Conservation (phyloP, 495 filamentous ascomycete genomes). For the Neurospora terricola region DNA sequence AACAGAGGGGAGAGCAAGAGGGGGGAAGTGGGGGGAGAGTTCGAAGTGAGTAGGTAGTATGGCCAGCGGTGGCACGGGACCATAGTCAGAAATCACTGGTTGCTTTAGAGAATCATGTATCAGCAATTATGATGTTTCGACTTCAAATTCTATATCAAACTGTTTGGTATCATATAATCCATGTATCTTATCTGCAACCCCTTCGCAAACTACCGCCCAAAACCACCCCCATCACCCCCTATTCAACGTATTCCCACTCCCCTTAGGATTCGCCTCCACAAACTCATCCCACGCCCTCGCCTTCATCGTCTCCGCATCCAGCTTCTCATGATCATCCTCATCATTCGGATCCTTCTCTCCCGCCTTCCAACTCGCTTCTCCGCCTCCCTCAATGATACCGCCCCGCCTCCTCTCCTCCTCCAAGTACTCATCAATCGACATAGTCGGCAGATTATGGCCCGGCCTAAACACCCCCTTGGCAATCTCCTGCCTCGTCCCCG, state of each 20-base stretch:
- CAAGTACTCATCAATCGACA: slow-evolving; percentile 96
- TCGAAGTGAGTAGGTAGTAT: not conserved
- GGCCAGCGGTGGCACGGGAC: not conserved
- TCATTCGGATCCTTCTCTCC: slow-evolving; percentile 60
- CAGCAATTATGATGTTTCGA: not conserved
- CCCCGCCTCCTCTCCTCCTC: slow-evolving; percentile 82
- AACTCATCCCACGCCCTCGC: slow-evolving; percentile 94
- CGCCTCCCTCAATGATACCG: slow-evolving; percentile 86
- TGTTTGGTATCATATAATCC: not conserved
- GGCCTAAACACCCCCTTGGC: slow-evolving; percentile 79
- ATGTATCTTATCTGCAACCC: not conserved
- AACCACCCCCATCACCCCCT: slow-evolving; percentile 43
- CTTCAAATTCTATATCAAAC: not conserved
- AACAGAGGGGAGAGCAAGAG: not conserved
- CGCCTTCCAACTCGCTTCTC: slow-evolving; percentile 48
- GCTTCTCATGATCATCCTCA: slow-evolving; percentile 80
- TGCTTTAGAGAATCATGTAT: not conserved
- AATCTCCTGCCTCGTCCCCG: slow-evolving; percentile 66
- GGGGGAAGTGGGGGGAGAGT: not conserved
- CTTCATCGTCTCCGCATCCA: slow-evolving; percentile 85
- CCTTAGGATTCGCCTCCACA: slow-evolving; percentile 78
- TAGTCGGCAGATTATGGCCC: slow-evolving; percentile 88
- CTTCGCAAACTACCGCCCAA: not conserved
- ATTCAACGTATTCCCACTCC: slow-evolving; percentile 80
- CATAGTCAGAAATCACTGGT: not conserved